phyloP scores from a whole-genome alignment of 148 eudicot genomes.

The Spergularia marina region DNA sequence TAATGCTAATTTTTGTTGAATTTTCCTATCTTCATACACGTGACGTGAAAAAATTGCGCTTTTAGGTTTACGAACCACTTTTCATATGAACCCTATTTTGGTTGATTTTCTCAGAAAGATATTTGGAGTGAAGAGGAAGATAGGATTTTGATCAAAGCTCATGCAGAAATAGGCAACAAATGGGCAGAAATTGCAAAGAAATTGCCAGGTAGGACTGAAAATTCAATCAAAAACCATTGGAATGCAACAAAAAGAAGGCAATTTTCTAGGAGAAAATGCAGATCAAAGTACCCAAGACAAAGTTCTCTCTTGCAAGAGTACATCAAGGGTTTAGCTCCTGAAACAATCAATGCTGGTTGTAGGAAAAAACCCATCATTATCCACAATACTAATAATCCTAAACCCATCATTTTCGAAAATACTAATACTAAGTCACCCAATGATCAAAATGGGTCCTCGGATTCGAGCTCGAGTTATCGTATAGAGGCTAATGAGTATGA shows the following conservation, averaged over 20 bases:
- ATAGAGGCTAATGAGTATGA: slow-evolving; percentile 31
- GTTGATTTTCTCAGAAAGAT: slow-evolving; percentile 51
- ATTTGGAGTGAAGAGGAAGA: slow-evolving; percentile 91
- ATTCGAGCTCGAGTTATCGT: slow-evolving; percentile 17
- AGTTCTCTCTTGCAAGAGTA: slow-evolving; percentile 65
- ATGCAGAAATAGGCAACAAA: slow-evolving; percentile 71
- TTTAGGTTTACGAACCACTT: no score
- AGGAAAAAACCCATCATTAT: slow-evolving; percentile 25
- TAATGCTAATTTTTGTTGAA: no score
- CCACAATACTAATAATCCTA: not conserved
- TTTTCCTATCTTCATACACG: no score
- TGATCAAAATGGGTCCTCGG: slow-evolving; percentile 2
- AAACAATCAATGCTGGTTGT: slow-evolving; percentile 44
- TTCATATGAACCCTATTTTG: not conserved
- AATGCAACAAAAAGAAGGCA: slow-evolving; percentile 86
- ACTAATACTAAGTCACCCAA: not conserved
- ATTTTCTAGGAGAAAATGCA: slow-evolving; percentile 53
- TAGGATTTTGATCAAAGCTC: slow-evolving; percentile 54
- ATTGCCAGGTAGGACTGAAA: slow-evolving; percentile 74
- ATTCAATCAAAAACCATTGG: slow-evolving; percentile 92
- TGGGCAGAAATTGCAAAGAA: slow-evolving; percentile 90
- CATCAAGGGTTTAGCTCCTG: slow-evolving; percentile 62
- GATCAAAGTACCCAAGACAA: slow-evolving; percentile 54
- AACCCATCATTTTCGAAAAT: not conserved
- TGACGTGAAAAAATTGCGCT: no score